A percentile compares a stretch with the other conserved stretches of the same genome.
Evolutionary conservation across 2,329 filamentous ascomycete species (phyloP).

Genomic region (Ophiostoma ulmi): DNA sequence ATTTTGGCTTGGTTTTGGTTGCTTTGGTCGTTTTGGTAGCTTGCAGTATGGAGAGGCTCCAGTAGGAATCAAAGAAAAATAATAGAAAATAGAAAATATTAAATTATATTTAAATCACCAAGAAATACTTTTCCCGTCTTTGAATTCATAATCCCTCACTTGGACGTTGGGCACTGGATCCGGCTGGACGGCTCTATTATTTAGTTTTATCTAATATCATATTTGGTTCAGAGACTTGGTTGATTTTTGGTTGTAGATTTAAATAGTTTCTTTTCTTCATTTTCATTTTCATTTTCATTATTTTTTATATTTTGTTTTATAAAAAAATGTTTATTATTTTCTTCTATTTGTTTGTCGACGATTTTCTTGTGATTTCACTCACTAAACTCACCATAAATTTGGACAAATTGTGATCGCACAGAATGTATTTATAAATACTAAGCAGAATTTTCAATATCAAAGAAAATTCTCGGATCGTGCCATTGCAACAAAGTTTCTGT

Average conservation of each 20-base stretch:
- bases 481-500: background rate
- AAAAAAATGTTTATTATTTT: background rate
- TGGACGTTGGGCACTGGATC: background rate
- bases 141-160: slow-evolving; percentile 3
- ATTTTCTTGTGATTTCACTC: too few relatives aligned
- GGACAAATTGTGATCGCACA: too few relatives aligned
- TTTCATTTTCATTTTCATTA: too few relatives aligned
- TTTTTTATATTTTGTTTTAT: too few relatives aligned
- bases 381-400: too few relatives aligned
- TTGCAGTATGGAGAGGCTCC: background rate
- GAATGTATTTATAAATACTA: background rate
- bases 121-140: background rate
- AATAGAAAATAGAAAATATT: background rate
- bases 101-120: background rate
- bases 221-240: background rate
- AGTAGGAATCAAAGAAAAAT: background rate
- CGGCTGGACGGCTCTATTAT: background rate
- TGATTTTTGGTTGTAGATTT: background rate
- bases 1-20: background rate
- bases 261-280: background rate
- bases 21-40: background rate
- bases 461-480: background rate
- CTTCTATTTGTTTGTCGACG: too few relatives aligned
- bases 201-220: background rate
- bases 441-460: background rate